Percentiles rank a stretch among this genome's conserved stretches.
phyloP scores from a whole-genome alignment of 2,329 filamentous ascomycete genomes.

The Lecanosticta acicola region DNA sequence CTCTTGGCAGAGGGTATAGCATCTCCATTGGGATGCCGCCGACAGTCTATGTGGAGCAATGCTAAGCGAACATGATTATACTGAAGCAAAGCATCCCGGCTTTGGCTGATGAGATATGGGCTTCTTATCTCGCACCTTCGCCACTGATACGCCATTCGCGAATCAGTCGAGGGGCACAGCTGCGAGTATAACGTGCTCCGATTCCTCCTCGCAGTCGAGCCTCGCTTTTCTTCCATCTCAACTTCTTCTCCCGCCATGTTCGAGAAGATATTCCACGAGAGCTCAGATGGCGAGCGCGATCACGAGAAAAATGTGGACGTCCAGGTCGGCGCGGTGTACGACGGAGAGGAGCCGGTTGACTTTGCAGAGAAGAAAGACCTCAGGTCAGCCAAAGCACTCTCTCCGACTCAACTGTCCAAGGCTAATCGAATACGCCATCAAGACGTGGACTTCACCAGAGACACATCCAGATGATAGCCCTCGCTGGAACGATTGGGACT shows the following conservation, averaged over 20 bases:
- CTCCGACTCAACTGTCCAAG: too few species aligned
- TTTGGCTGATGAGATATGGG: too few species aligned
- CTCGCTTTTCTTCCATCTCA: background rate
- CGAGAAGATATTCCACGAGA: background rate
- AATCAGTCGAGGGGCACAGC: too few species aligned
- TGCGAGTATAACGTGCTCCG: too few species aligned
- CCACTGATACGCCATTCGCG: too few species aligned
- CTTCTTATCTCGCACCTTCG: too few species aligned
- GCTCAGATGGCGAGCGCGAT: constrained; percentile 1
- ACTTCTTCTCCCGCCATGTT: background rate
- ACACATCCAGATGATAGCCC: constrained; percentile 58
- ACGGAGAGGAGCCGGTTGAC: constrained; percentile 15
- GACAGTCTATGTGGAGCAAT: too few species aligned
- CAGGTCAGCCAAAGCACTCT: constrained; percentile 6
- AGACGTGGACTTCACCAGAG: constrained; percentile 46
- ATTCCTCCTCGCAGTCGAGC: background rate
- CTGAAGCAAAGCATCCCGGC: too few species aligned
- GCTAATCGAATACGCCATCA: background rate
- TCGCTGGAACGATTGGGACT: constrained; percentile 67
- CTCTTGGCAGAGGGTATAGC: too few species aligned
- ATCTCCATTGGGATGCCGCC: too few species aligned
- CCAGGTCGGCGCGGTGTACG: constrained; percentile 12
- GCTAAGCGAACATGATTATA: too few species aligned
- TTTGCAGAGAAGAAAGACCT: constrained; percentile 22
- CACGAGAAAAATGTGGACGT: constrained; percentile 8